phyloP scores from a whole-genome alignment of 2,329 filamentous ascomycete species.

The Sporothrix variecibatus region DNA sequence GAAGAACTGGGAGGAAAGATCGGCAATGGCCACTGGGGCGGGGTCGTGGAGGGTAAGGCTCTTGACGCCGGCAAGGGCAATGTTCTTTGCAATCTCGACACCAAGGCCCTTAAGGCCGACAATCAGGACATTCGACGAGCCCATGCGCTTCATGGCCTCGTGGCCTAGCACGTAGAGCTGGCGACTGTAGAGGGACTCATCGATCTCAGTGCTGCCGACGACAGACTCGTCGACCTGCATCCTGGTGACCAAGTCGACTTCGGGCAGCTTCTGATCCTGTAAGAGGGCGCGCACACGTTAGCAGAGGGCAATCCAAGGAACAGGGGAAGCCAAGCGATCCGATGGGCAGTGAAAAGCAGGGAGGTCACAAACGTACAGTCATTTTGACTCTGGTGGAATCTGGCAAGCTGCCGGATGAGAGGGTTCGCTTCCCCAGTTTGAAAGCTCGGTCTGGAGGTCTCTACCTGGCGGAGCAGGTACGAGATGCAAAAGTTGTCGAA shows the following conservation, averaged over 20 bases:
- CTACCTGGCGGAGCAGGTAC: not conserved
- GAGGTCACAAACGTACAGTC: slow-evolving; percentile 52
- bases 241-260: slow-evolving; percentile 63
- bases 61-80: slow-evolving; percentile 97
- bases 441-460: slow-evolving; percentile 24
- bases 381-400: slow-evolving; percentile 61
- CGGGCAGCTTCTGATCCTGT: slow-evolving; percentile 54
- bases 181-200: slow-evolving; percentile 72
- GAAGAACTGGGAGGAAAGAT: slow-evolving; percentile 98
- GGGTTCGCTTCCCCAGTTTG: slow-evolving; percentile 69
- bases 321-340: not conserved
- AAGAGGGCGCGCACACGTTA: slow-evolving; percentile 21
- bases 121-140: slow-evolving; percentile 89
- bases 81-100: slow-evolving; percentile 98
- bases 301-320: not conserved
- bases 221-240: slow-evolving; percentile 66
- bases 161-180: slow-evolving; percentile 72
- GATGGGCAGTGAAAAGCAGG: not conserved
- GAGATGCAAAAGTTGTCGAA: not conserved
- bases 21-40: slow-evolving; percentile 76
- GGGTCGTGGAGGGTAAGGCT: slow-evolving; percentile 93
- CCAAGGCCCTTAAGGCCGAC: slow-evolving; percentile 91
- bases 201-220: slow-evolving; percentile 61
- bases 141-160: slow-evolving; percentile 98
- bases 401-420: slow-evolving; percentile 61